Base-by-base conservation (phyloP, 176 grass and related monocot genomes). In the Lolium rigidum region DNA sequence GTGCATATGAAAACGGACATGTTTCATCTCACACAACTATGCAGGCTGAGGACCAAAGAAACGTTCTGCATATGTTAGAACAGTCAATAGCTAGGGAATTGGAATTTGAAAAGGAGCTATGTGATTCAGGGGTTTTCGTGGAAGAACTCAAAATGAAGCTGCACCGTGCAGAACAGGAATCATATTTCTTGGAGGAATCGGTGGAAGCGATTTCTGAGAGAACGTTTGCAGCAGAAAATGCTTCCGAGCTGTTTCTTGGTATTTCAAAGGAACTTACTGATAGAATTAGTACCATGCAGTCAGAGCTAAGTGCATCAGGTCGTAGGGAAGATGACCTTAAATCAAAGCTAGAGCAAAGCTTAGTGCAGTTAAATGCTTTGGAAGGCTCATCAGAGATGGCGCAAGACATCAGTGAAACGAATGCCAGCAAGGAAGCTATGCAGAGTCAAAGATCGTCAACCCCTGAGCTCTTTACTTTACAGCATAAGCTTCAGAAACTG, bases 71-170 rank as follows among this genome's bases (percentile, higher is more conserved):
- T 74, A 90, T 92, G 93, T 70, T 98, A 41, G 83, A 98, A 4
- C 90, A 95, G 73, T 98, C 93, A 1, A 89, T 95, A 46, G 93
- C 93, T 72, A 87, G 83, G 64, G 91, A 93, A 38, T 61, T 95
- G 44, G 91, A 93, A 60, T 80, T 98, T 64, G 85, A 90, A 79
- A 87, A 85, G 14, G 80, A 90, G 79, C 80, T 95, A 43, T 66
- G 59, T 2, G 87, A 93, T 82, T 83, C 80, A 9, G 87, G 51
- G 63, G 86, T 54, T 68, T n/a, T 72, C 4, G 83, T 88, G 59
- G 87, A 92, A 56, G 82, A 92, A 17, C 72, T 98, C 38, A 90
- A 88, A 58, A 69, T 90, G 44, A 92, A 88, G 60, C 24, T 93
- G 52, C 79, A 51, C 47, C 68, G 87, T 37, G 74, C 64, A 14